Conservation (phyloP, 768 basidiomycete genomes). For the Hericium erinaceus region DNA sequence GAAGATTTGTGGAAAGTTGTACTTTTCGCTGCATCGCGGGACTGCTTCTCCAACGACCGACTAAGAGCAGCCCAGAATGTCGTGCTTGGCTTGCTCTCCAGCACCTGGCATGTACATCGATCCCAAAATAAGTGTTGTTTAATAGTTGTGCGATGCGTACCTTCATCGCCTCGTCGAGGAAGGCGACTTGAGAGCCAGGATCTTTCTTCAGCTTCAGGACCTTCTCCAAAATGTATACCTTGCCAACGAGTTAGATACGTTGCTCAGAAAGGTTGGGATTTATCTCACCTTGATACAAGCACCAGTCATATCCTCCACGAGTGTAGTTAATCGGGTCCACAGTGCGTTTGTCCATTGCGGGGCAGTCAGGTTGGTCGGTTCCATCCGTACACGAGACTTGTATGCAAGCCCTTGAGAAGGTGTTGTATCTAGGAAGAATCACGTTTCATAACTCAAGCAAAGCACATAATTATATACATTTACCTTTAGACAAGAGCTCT, state of each 20-base stretch:
- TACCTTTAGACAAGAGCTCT: conserved; percentile 77
- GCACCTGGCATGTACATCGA: conserved; percentile 33
- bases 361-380: conserved; percentile 81
- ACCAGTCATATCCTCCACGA: conserved; percentile 83
- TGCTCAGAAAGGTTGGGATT: neutral
- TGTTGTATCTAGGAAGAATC: conserved; percentile 16
- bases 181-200: conserved; percentile 60
- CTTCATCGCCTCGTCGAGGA: conserved; percentile 92
- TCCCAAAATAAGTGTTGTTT: too few relatives aligned
- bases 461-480: neutral
- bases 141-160: conserved; percentile 25
- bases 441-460: conserved; percentile 13
- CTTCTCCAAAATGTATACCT: conserved; percentile 95
- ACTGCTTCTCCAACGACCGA: conserved; percentile 71
- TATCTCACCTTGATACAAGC: conserved; percentile 75
- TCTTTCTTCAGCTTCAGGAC: conserved; percentile 88
- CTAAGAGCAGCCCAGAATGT: conserved; percentile 86
- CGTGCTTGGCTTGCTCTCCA: conserved; percentile 87
- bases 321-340: conserved; percentile 71
- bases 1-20: conserved; percentile 3
- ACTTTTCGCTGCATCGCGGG: conserved; percentile 78
- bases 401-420: conserved; percentile 42
- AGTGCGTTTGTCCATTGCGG: conserved; percentile 79
- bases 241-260: conserved; percentile 1
- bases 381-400: conserved; percentile 79